phyloP scores from a whole-genome alignment of 1,139 yeast species.

The Saccharomyces hybrid region DNA sequence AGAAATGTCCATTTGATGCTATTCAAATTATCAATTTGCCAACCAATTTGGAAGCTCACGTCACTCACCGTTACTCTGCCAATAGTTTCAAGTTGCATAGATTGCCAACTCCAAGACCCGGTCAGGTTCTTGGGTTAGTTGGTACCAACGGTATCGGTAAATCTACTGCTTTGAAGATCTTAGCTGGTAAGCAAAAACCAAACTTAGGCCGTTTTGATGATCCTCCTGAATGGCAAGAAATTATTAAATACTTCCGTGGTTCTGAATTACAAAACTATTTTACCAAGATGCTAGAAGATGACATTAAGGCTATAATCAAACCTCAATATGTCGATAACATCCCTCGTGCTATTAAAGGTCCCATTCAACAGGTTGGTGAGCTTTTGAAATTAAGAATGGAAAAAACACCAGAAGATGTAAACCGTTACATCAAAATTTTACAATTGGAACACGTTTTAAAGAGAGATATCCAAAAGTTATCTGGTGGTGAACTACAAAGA shows the following conservation, averaged over 20 bases:
- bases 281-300: conserved; percentile 86
- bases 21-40: conserved; percentile 92
- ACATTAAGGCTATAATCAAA: conserved; percentile 88
- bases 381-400: conserved; percentile 69
- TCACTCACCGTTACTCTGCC: conserved; percentile 95
- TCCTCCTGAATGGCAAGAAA: conserved; percentile 97
- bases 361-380: conserved; percentile 79
- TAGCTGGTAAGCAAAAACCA: conserved; percentile 98
- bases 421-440: conserved; percentile 56
- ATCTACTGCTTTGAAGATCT: conserved; percentile 92
- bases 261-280: conserved; percentile 94
- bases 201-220: conserved; percentile 87
- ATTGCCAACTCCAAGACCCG: conserved; percentile 97
- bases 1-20: conserved; percentile 97
- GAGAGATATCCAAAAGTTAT: conserved; percentile 80
- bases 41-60: conserved; percentile 83
- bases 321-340: conserved; percentile 97
- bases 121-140: conserved; percentile 93
- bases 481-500: conserved; percentile 98
- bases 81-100: conserved; percentile 95
- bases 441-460: conserved; percentile 67
- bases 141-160: conserved; percentile 99
- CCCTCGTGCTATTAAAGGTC: conserved; percentile 91
- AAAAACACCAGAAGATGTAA: conserved; percentile 50
- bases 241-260: conserved; percentile 85